Conservation (phyloP, 2,329 filamentous ascomycete genomes). For the Epicoccum nigrum region DNA sequence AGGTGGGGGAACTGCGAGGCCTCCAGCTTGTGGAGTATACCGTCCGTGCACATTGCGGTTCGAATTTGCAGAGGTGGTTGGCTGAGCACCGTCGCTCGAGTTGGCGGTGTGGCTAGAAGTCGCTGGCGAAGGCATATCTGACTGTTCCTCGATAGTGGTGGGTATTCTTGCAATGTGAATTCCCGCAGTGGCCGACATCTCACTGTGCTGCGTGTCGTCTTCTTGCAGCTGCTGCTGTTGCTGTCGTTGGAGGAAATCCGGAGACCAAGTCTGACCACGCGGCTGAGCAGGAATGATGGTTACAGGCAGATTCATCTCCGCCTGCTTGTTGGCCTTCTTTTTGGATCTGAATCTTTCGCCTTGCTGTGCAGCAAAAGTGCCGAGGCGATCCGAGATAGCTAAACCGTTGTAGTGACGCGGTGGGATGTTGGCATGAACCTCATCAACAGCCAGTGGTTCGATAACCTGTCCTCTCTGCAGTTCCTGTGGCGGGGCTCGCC, state of each 20-base stretch:
- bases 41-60: constrained; percentile 32
- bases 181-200: constrained; percentile 20
- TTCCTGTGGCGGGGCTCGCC: constrained; percentile 64
- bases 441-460: constrained; percentile 48
- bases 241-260: constrained; percentile 42
- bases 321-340: constrained; percentile 40
- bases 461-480: constrained; percentile 62
- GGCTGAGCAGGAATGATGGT: constrained; percentile 67
- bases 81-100: constrained; percentile 19
- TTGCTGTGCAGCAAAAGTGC: constrained; percentile 57
- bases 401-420: constrained; percentile 53
- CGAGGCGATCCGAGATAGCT: constrained; percentile 53
- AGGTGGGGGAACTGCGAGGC: constrained; percentile 14
- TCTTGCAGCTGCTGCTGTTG: constrained; percentile 19
- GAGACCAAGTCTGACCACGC: constrained; percentile 62
- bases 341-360: constrained; percentile 52
- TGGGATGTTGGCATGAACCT: constrained; percentile 43
- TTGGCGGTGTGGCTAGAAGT: constrained; percentile 14
- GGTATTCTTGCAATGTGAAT: constrained; percentile 26
- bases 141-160: constrained; percentile 25
- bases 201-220: constrained; percentile 1
- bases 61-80: constrained; percentile 18
- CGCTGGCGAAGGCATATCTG: constrained; percentile 20
- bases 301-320: constrained; percentile 57
- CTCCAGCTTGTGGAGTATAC: constrained; percentile 30